Evolutionary conservation across 345 rosid genomes (phyloP).

Genomic region (Aurinia saxatilis): DNA sequence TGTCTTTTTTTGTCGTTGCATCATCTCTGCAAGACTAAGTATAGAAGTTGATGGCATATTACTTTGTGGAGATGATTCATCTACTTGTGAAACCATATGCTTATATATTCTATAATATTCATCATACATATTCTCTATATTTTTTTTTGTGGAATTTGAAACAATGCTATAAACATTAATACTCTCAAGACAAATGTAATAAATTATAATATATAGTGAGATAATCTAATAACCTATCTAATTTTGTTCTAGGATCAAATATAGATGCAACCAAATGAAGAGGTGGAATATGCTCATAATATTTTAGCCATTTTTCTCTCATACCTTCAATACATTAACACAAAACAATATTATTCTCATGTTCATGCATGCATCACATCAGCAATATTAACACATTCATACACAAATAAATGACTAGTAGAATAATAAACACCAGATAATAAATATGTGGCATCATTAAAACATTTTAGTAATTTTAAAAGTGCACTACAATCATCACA

Average conservation of each 20-base stretch:
- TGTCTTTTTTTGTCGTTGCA: background rate
- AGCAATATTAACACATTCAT: constrained; percentile 1
- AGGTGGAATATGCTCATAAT: background rate
- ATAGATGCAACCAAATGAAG: background rate
- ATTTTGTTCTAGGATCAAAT: background rate
- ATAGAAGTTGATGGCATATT: too few relatives aligned
- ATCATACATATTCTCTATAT: background rate
- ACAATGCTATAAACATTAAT: background rate
- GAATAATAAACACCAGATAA: too few relatives aligned
- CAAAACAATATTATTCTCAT: background rate
- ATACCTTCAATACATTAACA: background rate
- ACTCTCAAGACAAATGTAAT: too few relatives aligned
- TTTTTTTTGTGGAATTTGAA: background rate
- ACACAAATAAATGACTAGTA: too few relatives aligned
- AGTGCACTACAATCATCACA: background rate
- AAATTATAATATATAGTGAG: background rate
- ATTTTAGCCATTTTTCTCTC: background rate
- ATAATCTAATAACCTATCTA: background rate
- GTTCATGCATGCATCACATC: background rate
- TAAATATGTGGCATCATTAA: background rate
- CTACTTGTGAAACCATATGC: too few relatives aligned
- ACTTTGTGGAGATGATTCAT: too few relatives aligned
- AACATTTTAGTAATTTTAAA: background rate
- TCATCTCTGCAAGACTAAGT: too few relatives aligned
- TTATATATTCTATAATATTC: too few relatives aligned